Base-by-base conservation (phyloP, 306 rosid species). In the Vigna trinervia region DNA sequence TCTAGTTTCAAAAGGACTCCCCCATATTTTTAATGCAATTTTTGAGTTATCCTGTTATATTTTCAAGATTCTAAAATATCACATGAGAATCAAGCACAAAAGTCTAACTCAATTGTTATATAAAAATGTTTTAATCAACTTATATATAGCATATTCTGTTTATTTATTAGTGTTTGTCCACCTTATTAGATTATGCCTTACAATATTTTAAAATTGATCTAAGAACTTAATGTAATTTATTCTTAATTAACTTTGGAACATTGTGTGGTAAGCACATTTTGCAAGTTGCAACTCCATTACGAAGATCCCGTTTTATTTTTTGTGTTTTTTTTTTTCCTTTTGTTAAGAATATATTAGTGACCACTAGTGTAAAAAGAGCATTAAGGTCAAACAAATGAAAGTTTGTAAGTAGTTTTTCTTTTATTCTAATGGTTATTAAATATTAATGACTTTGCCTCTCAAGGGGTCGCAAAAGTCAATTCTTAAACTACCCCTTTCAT, bases 271-370 rank as follows among this genome's bases (percentile, higher is more conserved):
- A 57, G 72, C 86, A 66, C 80, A 67, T 28, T 78, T 45, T 58
- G 77, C 73, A 78, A 83, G 62, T 83, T 71, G 83, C 48, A 63
- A 69, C 47, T 69, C 80, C 77, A 41, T 65, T 46, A 81, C 45
- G 19, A 77, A 48, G 72, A 83, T 83, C 80, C 68, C 58, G 5
- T 34, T 34, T 34, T 26, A 59, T 13, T n/a, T 28, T 28, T 26
- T 30, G 0, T 34, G 38, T 34, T 4, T 13, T 59, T 6, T 38
- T 10, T 26, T 66, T 26, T 26, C 28, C 6, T 13, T 22, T 75
- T n/a, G 12, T 15, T 36, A 36, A 30, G 19, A 67, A 46, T 15
- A 53, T 62, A 51, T 20, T 22, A 46, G 70, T 65, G 51, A 62
- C 30, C 39, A 14, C 38, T 34, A 23, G 4, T 28, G 5, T 36